Evolutionary conservation across 768 basidiomycete species (phyloP), one percentile per base, ranked within the genome.

Genomic region (Collybia sp.): DNA sequence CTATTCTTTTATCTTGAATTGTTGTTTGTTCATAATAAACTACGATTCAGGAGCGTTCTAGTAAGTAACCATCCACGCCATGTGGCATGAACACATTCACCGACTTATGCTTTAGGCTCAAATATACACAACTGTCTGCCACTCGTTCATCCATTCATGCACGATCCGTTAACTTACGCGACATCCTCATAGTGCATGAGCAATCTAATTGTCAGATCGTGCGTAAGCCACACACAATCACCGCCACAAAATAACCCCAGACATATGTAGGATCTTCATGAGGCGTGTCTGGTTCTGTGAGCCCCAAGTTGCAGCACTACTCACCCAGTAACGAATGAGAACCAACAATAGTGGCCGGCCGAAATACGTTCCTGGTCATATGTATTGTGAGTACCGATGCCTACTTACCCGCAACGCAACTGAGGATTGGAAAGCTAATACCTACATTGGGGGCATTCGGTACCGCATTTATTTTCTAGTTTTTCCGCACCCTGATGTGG

Each of bases 151-250:
- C 13, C 10, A 3, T 32, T 31, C 30, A 10, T 20, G 19, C 16
- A 12, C 5, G 35, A 36, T 13, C 44, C 36, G 35, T 19, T 10
- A 36, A 34, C 43, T 9, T 20, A 19, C 35, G 2, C 12, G 30
- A 4, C 16, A 19, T n/a, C n/a, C n/a, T n/a, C n/a, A n/a, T 11
- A 65, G 64, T 49, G 52, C 47, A 48, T 58, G 36, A 65, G 60
- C 45, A 64, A 66, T 42, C 42, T 58, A 30, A 53, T 62, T 40
- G 58, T 69, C 41, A 42, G 67, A 58, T 52, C 54, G 68, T 68
- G 49, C 37, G 56, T 51, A n/a, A 5, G 30, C 10, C 4, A 15
- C 15, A 5, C 25, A 25, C 15, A 5, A 18, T 19, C 17, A 17
- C n/a, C n/a, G n/a, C n/a, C n/a, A n/a, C n/a, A n/a, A n/a, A n/a